Evolutionary conservation across 495 filamentous ascomycete genomes (phyloP).

Genomic region (Xylaria palmicola): DNA sequence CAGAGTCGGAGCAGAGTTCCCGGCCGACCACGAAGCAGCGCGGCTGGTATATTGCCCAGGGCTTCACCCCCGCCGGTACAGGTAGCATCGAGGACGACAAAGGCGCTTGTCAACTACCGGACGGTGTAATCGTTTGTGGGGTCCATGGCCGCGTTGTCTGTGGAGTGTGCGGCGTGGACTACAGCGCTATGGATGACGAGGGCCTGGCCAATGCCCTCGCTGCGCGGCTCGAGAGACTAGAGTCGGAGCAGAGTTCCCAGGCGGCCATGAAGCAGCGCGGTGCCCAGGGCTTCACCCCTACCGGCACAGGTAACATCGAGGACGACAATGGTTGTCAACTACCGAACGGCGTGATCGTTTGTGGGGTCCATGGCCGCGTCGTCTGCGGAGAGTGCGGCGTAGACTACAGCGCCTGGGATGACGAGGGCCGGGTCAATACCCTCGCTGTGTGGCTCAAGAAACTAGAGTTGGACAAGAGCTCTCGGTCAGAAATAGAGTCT

Average conservation of each 20-base stretch:
- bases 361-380: constrained; percentile 24
- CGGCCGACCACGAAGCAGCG: constrained; percentile 18
- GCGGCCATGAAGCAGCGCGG: constrained; percentile 18
- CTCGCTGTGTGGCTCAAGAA: no score
- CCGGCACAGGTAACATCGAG: constrained; percentile 15
- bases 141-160: constrained; percentile 26
- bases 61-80: constrained; percentile 8
- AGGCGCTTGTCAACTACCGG: constrained; percentile 26
- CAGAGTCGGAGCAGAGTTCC: no score
- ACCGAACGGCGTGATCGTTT: constrained; percentile 27
- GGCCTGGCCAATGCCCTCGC: no score
- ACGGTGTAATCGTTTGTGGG: constrained; percentile 28
- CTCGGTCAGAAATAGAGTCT: no score
- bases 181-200: constrained; percentile 26
- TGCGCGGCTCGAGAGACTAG: no score
- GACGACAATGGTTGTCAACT: constrained; percentile 29
- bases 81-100: constrained; percentile 25
- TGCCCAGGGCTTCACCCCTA: constrained; percentile 12
- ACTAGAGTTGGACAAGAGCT: no score
- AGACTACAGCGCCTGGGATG: constrained; percentile 31
- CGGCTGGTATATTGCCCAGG: constrained; percentile 15
- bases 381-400: constrained; percentile 23
- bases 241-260: no score
- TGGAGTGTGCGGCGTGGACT: constrained; percentile 24
- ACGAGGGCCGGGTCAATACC: no score